Evolutionary conservation across 768 basidiomycete species (phyloP), one percentile per base, ranked within the genome.

Genomic region (Boletus coccyginus): DNA sequence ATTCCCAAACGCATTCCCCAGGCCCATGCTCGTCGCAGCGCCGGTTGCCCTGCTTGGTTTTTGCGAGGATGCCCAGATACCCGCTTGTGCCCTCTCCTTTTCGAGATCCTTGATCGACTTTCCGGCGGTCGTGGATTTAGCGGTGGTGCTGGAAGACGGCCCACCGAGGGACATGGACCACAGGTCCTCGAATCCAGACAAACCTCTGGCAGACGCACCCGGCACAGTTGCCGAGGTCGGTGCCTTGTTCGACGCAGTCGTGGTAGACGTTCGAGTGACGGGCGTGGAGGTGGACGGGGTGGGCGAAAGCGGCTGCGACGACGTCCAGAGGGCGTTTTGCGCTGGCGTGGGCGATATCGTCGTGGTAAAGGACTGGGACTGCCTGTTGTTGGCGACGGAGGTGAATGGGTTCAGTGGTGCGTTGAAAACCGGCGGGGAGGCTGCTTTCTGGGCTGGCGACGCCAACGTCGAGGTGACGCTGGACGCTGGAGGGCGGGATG

Each of bases 61-160:
- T 48, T 69, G 70, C 16, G 69, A 58, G 1, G 69, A 63, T 0
- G 63, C 91, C 94, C 94, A 97, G 35, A 97, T 81, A 11, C 83
- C 83, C 21, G 87, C 85, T 67, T 81, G 82, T 3, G 86, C 81
- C 76, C 94, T 94, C 76, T 96, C 94, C 74, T 84, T 86, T 74
- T 92, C 90, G 60, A 97, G 69, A 65, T 93, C 94, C 72, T 89
- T 89, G 66, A 96, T 95, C 43, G 87, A 90, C 78, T 94, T 93
- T 39, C 77, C 77, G 40, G 67, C 62, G 3, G 68, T 67, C 19
- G 72, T 67, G 3, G 81, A 67, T 46, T 81, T 79, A 9, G 38
- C 46, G 5, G 57, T 16, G 39, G 77, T 58, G 35, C 52, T 63
- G 14, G 77, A 52, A 13, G 71, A 56, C 9, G 70, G 57, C 9